Base-by-base conservation (phyloP, 352 stramenopile genomes). In the Phytophthora tubulina region DNA sequence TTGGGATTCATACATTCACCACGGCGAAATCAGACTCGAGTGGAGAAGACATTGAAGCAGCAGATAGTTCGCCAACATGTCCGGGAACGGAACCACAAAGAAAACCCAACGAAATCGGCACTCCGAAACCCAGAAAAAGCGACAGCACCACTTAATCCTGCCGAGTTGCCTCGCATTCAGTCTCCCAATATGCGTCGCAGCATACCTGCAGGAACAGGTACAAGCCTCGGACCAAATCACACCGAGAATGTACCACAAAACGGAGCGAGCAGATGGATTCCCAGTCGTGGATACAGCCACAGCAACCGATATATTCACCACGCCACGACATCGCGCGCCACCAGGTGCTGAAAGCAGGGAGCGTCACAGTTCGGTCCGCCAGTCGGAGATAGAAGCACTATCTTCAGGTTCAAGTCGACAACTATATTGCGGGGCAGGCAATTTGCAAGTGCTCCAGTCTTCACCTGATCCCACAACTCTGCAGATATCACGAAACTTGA, bases 1-100 rank as follows among this genome's bases (percentile, higher is more conserved):
- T 39, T 64, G 13, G 56, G n/a, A 8, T 15, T 55, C 15, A 64
- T 64, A 21, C 56, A 64, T 27, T 46, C 42, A 21, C 41, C 55
- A 45, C 17, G 42, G 21, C 27, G 55, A 51, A 63, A 54, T 15
- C 30, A 63, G 15, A 63, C 42, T 17, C 41, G 42, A 32, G 13
- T 33, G 9, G 51, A 46, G 4, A 58, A 58, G n/a, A 33, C 42
- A 17, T 54, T 44, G 32, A 61, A 63, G 42, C 11, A 54, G n/a
- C 30, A 51, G 42, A 42, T 32, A 52, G 54, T 62, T 33, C 45
- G 30, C 13, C 54, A 52, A 10, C 54, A 62, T 8, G 54, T 62
- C 9, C 54, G 41, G 2, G 54, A 62, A 51, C 41, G 31, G 32
- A 52, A 52, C 39, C 30, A n/a, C 17, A 13, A 49, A 50, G 27